Evolutionary conservation across 768 basidiomycete genomes (phyloP), one percentile per base, ranked within the genome.

Genomic region (Mycena galericulata): DNA sequence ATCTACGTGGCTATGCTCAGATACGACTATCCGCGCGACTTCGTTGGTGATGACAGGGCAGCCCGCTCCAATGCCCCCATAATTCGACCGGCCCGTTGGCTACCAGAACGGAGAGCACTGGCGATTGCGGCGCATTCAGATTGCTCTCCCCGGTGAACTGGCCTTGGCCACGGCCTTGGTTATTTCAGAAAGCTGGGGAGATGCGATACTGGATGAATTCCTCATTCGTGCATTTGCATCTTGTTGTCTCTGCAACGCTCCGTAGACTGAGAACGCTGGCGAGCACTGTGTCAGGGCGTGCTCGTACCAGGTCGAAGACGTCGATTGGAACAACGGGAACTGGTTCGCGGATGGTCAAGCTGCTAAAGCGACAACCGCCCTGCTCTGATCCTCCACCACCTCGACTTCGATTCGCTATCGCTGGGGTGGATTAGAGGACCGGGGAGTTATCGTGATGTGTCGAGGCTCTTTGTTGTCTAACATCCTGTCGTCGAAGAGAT

Each of bases 221-320:
- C 50, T 30, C 29, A 3, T 8, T 32, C 18, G 50, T 30, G 27
- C 50, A 30, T 27, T 29, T 26, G 29, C 50, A 30, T 32, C n/a
- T 17, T 32, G 24, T 51, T 51, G 29, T 9, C 50, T 14, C 30
- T 32, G 30, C 30, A 32, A 51, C n/a, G 50, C 50, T 51, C 50
- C 50, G 26, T 32, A 51, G 50, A 30, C 50, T 30, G 50, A 51
- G 50, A n/a, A 51, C 8, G 43, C 50, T 32, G 50, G 27, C 50
- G 30, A 24, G 24, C 30, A 26, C 15, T 9, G 50, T 20, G 18
- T 26, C 10, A 30, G 29, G 7, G 50, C 50, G 18, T 32, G 8
- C 50, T n/a, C 15, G 18, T 32, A 29, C n/a, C 50, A n/a, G 50
- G 50, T 51, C 50, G 10, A 51, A 51, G 50, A 51, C 50, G 50